Evolutionary conservation across 163 green algal genomes (phyloP), one percentile per base, ranked within the genome.

Genomic region (Scenedesmus sp.): DNA sequence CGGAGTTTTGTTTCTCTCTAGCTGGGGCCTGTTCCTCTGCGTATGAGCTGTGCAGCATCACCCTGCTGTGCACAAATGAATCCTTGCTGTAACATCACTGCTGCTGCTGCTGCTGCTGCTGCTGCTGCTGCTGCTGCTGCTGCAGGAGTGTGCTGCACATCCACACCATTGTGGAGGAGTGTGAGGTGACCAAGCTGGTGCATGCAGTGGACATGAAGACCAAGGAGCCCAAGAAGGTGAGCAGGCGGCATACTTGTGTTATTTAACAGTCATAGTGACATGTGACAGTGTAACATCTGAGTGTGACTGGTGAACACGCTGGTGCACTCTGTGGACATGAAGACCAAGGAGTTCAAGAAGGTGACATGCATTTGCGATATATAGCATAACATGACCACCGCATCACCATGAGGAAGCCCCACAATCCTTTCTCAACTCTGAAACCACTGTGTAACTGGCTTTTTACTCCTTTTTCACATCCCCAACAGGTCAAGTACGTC

Each of bases 141-240:
- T 99, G 98, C 96, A 99, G 98, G 94, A 95, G 95, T 64, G 95
- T 99, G 60, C 96, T 99, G 88, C 98, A 99, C 96, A 97, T 99
- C 84, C 98, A 99, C 95, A 96, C 96, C 64, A 94, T 98, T 12
- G 97, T 99, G 76, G 98, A 99, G 96, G 98, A 99, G 96, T 99
- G 97, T 92, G 98, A 99, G 96, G 95, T 99, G 73, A 97, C 95
- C 15, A 96, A 97, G 90, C 94, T 99, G 66, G 56, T 99, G 62
- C 91, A 86, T 26, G 91, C 87, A 60, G 81, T 99, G 6, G 97
- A 99, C 94, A 95, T 94, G 59, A 99, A 99, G 94, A 99, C 97
- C 59, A 98, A 98, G 94, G 96, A 99, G 94, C 97, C 98, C 94
- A 98, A 99, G 88, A 99, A 97, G 95, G 93, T 95, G 86, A 26